Evolutionary conservation across 495 filamentous ascomycete genomes (phyloP).

Genomic region (Thozetella sp.): DNA sequence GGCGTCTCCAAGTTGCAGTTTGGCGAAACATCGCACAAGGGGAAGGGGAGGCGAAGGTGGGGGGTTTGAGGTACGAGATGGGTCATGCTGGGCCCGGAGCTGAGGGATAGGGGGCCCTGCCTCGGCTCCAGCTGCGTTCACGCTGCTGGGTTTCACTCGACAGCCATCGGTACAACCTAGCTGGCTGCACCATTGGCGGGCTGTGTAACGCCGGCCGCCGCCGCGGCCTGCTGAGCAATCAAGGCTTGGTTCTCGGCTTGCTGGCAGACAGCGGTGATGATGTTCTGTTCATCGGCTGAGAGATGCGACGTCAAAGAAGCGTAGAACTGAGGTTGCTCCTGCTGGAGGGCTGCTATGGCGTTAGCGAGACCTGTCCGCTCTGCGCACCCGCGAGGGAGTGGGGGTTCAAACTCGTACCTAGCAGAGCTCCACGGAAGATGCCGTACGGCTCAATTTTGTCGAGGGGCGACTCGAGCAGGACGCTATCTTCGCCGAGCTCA

Average conservation of each 20-base stretch:
- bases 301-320: conserved; percentile 77
- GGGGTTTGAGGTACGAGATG: too few relatives aligned
- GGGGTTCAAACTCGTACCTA: conserved; percentile 63
- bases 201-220: conserved; percentile 12
- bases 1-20: not conserved
- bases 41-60: not conserved
- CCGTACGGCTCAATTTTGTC: conserved; percentile 94
- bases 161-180: conserved; percentile 11
- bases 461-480: conserved; percentile 87
- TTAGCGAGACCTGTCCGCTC: conserved; percentile 16
- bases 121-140: not conserved
- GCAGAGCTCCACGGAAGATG: conserved; percentile 76
- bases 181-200: conserved; percentile 23
- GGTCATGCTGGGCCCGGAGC: not conserved
- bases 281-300: conserved; percentile 74
- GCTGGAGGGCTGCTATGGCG: conserved; percentile 70
- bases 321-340: conserved; percentile 89
- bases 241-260: conserved; percentile 66
- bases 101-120: not conserved
- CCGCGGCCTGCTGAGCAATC: conserved; percentile 28
- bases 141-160: not conserved
- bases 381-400: not conserved
- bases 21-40: not conserved
- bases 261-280: conserved; percentile 79
- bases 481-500: conserved; percentile 89